These are phyloP conservation scores for Albifimbria verrucaria DNA, from an alignment of 2,329 filamentous ascomycete species.

Conservation along the genomic window DNA sequence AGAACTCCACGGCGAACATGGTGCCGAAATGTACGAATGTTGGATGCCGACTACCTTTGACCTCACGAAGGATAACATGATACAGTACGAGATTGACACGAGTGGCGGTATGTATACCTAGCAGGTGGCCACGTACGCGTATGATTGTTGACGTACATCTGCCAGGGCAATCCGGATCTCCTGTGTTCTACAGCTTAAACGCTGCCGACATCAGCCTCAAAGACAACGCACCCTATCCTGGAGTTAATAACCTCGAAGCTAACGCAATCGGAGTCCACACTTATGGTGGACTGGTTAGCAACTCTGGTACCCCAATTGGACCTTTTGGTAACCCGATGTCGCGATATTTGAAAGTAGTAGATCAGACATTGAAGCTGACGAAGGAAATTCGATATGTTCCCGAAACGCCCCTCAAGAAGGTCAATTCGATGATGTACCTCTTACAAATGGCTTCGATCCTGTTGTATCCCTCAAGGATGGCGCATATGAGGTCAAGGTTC, in stretches of 20 bases:
- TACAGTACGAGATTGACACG: neutral
- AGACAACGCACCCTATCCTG: neutral
- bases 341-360: neutral
- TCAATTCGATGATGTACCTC: neutral
- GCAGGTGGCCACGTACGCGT: neutral
- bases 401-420: neutral
- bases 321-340: neutral
- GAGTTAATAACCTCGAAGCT: neutral
- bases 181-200: neutral
- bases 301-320: neutral
- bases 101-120: neutral
- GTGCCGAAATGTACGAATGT: neutral
- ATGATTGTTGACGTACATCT: neutral
- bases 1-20: neutral
- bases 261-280: neutral
- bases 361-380: neutral
- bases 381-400: neutral
- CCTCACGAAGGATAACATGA: neutral
- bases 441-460: neutral
- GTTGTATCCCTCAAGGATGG: neutral
- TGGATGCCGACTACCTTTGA: neutral
- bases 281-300: neutral
- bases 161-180: neutral
- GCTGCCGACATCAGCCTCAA: neutral
- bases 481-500: neutral